Evolutionary conservation across 306 rosid genomes (phyloP).

Genomic region (Pterocarpus santalinus): DNA sequence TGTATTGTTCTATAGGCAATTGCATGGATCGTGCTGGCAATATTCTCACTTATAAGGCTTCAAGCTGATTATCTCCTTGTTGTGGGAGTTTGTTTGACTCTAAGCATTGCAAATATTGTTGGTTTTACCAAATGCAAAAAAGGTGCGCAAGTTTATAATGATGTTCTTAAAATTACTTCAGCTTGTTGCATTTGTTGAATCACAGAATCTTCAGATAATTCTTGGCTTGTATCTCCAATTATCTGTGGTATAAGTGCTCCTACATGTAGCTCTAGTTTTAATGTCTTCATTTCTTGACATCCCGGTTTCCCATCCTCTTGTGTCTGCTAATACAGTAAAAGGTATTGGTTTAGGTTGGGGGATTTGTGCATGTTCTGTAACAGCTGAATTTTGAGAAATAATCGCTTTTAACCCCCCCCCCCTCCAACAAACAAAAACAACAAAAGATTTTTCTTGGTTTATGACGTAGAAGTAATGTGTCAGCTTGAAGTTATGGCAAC

Average conservation of each 20-base stretch:
- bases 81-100: conserved; percentile 94
- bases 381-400: background rate
- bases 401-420: background rate
- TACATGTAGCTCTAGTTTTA: background rate
- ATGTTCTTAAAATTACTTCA: conserved; percentile 22
- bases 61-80: conserved; percentile 99
- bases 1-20: conserved; percentile 64
- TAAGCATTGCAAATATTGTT: conserved; percentile 90
- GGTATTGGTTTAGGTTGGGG: conserved; percentile 7
- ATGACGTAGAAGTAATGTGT: background rate
- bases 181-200: background rate
- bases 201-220: background rate
- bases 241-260: background rate
- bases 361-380: background rate
- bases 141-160: conserved; percentile 61
- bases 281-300: background rate
- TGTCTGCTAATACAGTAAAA: conserved; percentile 1
- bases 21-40: conserved; percentile 81
- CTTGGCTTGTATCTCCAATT: background rate
- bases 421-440: too few species aligned
- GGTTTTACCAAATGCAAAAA: conserved; percentile 98
- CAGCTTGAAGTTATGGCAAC: conserved; percentile 1
- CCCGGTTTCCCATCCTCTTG: background rate
- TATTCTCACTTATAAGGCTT: conserved; percentile 93
- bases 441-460: background rate